Base-by-base conservation (phyloP, 2,329 filamentous ascomycete genomes). In the Aspergillus flavus region DNA sequence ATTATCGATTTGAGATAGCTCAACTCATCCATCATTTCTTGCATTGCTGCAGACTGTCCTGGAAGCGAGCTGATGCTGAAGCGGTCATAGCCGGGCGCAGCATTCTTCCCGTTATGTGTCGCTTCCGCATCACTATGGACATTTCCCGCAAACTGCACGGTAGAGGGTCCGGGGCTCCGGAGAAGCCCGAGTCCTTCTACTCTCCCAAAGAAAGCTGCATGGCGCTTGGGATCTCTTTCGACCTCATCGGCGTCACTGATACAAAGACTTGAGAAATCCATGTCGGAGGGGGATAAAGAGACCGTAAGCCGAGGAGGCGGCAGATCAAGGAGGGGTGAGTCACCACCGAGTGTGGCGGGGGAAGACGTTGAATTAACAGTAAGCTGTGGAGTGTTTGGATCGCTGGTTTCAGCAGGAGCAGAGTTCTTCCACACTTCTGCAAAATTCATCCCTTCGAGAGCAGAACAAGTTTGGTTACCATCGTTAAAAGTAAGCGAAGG, bases 1-100 rank as follows among this genome's bases (percentile, higher is more conserved):
- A 85, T 84, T 63, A 82, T 76, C 59, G 78, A 77, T 28, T 81
- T 81, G 46, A 85, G 72, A 69, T 85, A 85, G 60, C 82, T 81
- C 71, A 85, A 73, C 64, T 85, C 83, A 65, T 81, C 79, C 69
- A 85, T 76, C 62, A 85, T 72, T 66, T 83, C 79, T 65, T 81
- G 78, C 75, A 85, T 81, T 21, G 77, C 78, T 41, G 71, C 76
- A 54, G 71, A 71, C 62, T 76, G 76, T 3, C 73, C 69, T 30
- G 65, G 61, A 39, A 74, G 58, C 19, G 69, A 70, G 6, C 65
- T 62, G 57, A 68, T 61, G 55, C 69, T 68, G 10, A 62, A 62
- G 28, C 68, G 64, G 52, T 62, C 19, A 39, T 55, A 10, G 16
- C 61, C 16, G 55, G 41, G n/a, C 32, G 26, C 36, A 50, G 52